A percentile compares a stretch with the other conserved stretches of the same genome.
These are phyloP conservation scores for Stevia rebaudiana DNA, from an alignment of 140 eudicot genomes.

Conservation along the genomic window DNA sequence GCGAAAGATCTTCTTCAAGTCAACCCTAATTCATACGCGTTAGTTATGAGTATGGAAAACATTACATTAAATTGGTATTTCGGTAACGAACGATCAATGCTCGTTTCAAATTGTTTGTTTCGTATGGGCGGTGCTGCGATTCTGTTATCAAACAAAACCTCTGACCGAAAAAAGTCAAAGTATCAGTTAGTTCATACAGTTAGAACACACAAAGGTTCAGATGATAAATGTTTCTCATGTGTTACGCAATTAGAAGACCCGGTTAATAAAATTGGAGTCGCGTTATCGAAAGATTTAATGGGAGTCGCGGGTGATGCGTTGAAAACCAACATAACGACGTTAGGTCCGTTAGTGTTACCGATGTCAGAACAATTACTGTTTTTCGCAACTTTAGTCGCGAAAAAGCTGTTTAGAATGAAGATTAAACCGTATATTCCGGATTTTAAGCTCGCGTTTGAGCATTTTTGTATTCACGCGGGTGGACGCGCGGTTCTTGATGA, in stretches of 20 bases:
- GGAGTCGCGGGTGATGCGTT: constrained; percentile 85
- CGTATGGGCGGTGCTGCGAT: constrained; percentile 89
- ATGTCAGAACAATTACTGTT: constrained; percentile 85
- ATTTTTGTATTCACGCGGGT: constrained; percentile 88
- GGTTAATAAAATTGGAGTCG: constrained; percentile 59
- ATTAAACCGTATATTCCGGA: constrained; percentile 83
- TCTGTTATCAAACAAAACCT: constrained; percentile 57
- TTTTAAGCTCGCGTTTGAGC: constrained; percentile 77
- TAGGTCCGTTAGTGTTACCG: constrained; percentile 79
- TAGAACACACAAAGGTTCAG: constrained; percentile 80
- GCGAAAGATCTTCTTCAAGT: constrained; percentile 85
- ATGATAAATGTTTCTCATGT: constrained; percentile 69
- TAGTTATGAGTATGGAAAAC: constrained; percentile 80
- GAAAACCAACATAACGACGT: constrained; percentile 72
- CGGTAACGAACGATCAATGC: constrained; percentile 80
- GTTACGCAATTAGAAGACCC: constrained; percentile 77
- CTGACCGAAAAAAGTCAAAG: constrained; percentile 54
- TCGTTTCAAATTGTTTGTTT: constrained; percentile 72
- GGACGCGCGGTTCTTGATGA: constrained; percentile 88
- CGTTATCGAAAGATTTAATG: constrained; percentile 76
- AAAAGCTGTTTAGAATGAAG: constrained; percentile 66
- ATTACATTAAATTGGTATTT: constrained; percentile 76
- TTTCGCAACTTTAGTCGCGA: constrained; percentile 67
- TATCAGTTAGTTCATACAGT: constrained; percentile 69
- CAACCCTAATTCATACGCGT: constrained; percentile 65